phyloP scores from a whole-genome alignment of 2,329 filamentous ascomycete genomes.

The Aspergillus arachidicola region DNA sequence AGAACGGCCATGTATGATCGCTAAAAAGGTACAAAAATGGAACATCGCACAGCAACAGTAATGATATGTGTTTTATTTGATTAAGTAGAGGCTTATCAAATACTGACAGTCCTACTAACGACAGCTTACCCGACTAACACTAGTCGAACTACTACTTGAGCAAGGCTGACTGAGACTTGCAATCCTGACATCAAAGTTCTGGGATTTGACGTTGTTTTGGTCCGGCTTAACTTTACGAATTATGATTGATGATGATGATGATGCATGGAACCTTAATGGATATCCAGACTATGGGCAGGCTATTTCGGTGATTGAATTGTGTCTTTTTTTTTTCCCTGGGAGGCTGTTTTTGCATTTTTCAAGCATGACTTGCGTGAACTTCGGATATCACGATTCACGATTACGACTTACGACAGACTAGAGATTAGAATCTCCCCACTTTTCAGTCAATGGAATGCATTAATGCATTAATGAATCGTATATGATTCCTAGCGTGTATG shows the following conservation, averaged over 20 bases:
- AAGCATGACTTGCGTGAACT: not conserved
- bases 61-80: not conserved
- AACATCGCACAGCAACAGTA: not conserved
- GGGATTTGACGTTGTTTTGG: not conserved
- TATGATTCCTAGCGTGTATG: not conserved
- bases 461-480: not conserved
- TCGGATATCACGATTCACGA: not conserved
- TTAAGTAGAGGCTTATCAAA: not conserved
- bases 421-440: not conserved
- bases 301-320: not conserved
- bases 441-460: not conserved
- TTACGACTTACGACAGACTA: not conserved
- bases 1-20: conserved; percentile 20
- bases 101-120: not conserved
- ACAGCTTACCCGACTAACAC: not conserved
- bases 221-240: not conserved
- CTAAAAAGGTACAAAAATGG: conserved; percentile 1
- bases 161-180: not conserved
- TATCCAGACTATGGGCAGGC: not conserved
- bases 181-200: not conserved
- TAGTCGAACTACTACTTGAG: not conserved
- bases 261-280: not conserved
- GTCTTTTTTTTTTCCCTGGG: not conserved
- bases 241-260: not conserved
- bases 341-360: not conserved